Percentiles rank a stretch among this genome's conserved stretches.
These are phyloP conservation scores for Monosporascus sp. DNA, from an alignment of 2,329 filamentous ascomycete species.

Conservation along the genomic window DNA sequence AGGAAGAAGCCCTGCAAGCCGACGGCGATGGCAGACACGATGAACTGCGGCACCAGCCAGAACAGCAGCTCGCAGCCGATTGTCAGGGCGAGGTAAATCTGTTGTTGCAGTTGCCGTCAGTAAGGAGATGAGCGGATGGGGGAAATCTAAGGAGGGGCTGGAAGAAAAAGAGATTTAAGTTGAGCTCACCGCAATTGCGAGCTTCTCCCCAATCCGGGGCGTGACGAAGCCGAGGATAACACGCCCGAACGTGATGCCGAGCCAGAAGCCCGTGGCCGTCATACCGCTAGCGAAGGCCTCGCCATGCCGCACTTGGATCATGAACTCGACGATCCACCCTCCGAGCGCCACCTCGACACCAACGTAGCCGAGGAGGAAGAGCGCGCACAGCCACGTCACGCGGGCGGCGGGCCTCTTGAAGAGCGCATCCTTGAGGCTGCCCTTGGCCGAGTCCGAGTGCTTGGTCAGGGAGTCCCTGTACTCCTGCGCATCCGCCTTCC, in stretches of 20 bases:
- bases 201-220: constrained; percentile 63
- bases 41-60: constrained; percentile 76
- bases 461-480: constrained; percentile 40
- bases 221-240: constrained; percentile 70
- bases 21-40: constrained; percentile 68
- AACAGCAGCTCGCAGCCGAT: constrained; percentile 67
- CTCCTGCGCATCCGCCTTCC: constrained; percentile 47
- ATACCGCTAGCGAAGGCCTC: constrained; percentile 65
- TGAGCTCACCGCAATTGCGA: constrained; percentile 41
- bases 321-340: constrained; percentile 81
- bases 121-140: constrained; percentile 1
- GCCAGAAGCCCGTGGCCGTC: constrained; percentile 75
- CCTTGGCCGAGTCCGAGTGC: constrained; percentile 19
- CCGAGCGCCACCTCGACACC: constrained; percentile 71
- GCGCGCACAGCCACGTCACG: constrained; percentile 64
- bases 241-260: constrained; percentile 69
- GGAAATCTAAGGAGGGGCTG: not conserved
- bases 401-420: constrained; percentile 37
- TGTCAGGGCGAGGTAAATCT: constrained; percentile 57
- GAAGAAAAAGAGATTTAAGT: not conserved
- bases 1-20: constrained; percentile 73
- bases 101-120: not conserved
- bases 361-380: constrained; percentile 72
- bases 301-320: constrained; percentile 69
- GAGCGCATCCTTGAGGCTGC: constrained; percentile 33